Conservation (phyloP, 768 basidiomycete species). For the Paxillus rubicundulus region DNA sequence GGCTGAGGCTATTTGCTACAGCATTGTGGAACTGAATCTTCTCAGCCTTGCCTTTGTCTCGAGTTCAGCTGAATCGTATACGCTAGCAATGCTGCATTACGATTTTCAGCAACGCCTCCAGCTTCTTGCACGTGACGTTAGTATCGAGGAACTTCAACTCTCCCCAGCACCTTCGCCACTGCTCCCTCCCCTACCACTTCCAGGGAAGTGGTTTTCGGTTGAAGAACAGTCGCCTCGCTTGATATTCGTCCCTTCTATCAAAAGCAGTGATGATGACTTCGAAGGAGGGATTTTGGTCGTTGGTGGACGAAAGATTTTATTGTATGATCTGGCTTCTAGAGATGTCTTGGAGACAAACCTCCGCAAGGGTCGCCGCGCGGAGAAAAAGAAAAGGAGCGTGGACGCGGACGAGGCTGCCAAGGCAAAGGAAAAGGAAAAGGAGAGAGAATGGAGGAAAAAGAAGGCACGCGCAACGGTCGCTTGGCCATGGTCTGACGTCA, state of each 20-base stretch:
- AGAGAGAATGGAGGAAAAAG: conserved; percentile 49
- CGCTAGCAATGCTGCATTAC: conserved; percentile 65
- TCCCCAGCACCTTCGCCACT: conserved; percentile 50
- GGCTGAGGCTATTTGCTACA: conserved; percentile 25
- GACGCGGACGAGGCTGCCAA: conserved; percentile 41
- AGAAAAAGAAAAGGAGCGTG: conserved; percentile 47
- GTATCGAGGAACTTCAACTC: conserved; percentile 39
- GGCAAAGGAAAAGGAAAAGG: conserved; percentile 57
- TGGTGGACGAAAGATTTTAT: conserved; percentile 62
- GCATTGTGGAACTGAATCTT: conserved; percentile 66
- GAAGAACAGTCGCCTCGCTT: conserved; percentile 42
- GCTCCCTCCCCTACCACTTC: conserved; percentile 52
- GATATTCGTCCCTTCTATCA: conserved; percentile 31
- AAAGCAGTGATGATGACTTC: conserved; percentile 31
- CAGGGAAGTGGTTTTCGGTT: conserved; percentile 42
- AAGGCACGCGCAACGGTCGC: conserved; percentile 56
- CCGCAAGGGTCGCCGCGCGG: conserved; percentile 53
- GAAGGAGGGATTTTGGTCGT: conserved; percentile 71
- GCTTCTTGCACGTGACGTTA: conserved; percentile 57
- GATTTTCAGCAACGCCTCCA: conserved; percentile 64
- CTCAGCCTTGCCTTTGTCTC: conserved; percentile 64
- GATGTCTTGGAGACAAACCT: conserved; percentile 50
- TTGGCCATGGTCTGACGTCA: conserved; percentile 76
- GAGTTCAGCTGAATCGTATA: conserved; percentile 38
- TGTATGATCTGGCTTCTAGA: conserved; percentile 55